Conservation (phyloP, 306 rosid genomes). For the Cucurbita argyrosperma region DNA sequence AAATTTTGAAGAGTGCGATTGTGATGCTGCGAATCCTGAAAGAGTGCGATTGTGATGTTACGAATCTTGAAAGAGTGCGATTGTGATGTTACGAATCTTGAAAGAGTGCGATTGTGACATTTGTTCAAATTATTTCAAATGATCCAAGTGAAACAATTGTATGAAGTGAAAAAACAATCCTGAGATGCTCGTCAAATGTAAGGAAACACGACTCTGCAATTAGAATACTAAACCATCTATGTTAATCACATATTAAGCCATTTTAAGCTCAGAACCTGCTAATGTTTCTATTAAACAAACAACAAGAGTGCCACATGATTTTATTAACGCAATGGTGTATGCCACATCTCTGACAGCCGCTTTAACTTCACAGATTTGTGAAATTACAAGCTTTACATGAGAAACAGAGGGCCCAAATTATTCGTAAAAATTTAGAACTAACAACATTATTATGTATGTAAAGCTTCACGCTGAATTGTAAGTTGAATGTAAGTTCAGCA, state of each 20-base stretch:
- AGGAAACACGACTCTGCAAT: not conserved
- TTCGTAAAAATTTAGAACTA: not conserved
- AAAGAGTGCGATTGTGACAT: too few relatives aligned
- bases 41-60: too few relatives aligned
- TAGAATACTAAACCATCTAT: not conserved
- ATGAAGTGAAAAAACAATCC: not conserved
- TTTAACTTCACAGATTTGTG: not conserved
- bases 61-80: too few relatives aligned
- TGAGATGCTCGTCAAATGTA: not conserved
- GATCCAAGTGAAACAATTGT: too few relatives aligned
- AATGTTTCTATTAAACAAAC: not conserved
- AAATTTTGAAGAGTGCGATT: too few relatives aligned
- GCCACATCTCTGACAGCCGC: not conserved
- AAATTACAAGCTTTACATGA: not conserved
- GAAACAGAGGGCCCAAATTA: not conserved
- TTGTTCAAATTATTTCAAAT: too few relatives aligned
- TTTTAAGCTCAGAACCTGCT: not conserved
- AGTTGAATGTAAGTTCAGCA: not conserved
- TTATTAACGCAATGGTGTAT: not conserved
- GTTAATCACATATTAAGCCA: constrained; percentile 5
- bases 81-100: too few relatives aligned
- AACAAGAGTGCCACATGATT: not conserved
- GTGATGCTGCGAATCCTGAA: too few relatives aligned
- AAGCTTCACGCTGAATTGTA: not conserved
- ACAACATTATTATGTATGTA: not conserved